phyloP scores from a whole-genome alignment of 257 asterid species.

The Cordia subcordata region DNA sequence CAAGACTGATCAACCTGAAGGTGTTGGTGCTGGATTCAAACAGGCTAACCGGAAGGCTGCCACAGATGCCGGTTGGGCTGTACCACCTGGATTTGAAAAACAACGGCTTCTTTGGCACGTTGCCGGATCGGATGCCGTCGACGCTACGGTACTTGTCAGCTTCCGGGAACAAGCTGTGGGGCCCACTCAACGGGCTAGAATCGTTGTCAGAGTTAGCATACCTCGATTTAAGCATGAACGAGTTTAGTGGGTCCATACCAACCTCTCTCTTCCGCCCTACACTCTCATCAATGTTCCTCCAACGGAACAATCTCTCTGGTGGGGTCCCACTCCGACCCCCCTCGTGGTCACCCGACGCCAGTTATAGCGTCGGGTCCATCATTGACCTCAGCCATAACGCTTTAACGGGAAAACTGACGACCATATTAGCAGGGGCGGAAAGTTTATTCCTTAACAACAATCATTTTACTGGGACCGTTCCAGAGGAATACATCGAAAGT shows the following conservation, averaged over 20 bases:
- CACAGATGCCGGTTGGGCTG: constrained; percentile 34
- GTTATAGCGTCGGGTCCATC: constrained; percentile 35
- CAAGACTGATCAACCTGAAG: constrained; percentile 20
- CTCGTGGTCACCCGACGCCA: not conserved
- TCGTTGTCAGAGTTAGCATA: constrained; percentile 40
- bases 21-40: constrained; percentile 48
- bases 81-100: constrained; percentile 61
- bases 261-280: constrained; percentile 35
- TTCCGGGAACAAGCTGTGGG: constrained; percentile 53
- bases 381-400: constrained; percentile 73
- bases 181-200: constrained; percentile 42
- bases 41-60: constrained; percentile 37
- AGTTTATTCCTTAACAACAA: constrained; percentile 60
- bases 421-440: constrained; percentile 46
- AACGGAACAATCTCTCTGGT: constrained; percentile 85
- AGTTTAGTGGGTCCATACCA: constrained; percentile 64
- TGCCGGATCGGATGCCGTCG: constrained; percentile 43
- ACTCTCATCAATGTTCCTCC: constrained; percentile 58
- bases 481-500: constrained; percentile 48
- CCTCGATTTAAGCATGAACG: constrained; percentile 76
- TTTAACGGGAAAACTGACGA: constrained; percentile 43
- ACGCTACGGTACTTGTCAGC: constrained; percentile 56
- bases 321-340: constrained; percentile 30
- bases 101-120: constrained; percentile 44
- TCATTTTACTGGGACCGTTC: constrained; percentile 49